phyloP scores from a whole-genome alignment of 2,329 filamentous ascomycete species.

The Neofusicoccum umdonicola region DNA sequence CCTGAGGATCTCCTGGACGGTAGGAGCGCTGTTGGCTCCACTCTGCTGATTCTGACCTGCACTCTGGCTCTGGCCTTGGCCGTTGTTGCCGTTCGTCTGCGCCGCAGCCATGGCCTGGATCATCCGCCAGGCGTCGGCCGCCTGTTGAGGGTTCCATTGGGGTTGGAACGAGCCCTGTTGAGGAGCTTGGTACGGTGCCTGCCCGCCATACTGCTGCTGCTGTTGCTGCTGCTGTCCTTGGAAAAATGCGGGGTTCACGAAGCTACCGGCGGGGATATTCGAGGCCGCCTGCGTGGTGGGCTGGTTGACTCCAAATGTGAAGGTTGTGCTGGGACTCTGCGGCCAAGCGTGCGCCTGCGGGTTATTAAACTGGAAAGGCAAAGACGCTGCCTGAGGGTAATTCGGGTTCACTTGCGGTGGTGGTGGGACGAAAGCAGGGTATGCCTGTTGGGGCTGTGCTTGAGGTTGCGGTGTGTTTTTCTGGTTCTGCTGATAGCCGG shows the following conservation, averaged over 20 bases:
- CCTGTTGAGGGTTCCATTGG: conserved; percentile 9
- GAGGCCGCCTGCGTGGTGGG: conserved; percentile 18
- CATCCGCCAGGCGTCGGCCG: conserved; percentile 11
- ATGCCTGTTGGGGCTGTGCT: not conserved
- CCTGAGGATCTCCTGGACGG: conserved; percentile 6
- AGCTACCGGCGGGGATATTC: conserved; percentile 26
- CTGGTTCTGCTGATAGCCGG: not conserved
- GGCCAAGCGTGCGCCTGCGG: conserved; percentile 18
- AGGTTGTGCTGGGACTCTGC: conserved; percentile 2
- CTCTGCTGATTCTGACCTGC: not conserved
- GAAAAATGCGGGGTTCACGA: conserved; percentile 34
- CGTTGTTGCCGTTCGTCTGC: not conserved
- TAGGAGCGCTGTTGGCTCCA: not conserved
- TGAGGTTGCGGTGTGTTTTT: not conserved
- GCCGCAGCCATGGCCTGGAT: conserved; percentile 16
- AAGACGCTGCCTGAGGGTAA: not conserved
- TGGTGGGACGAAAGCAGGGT: not conserved
- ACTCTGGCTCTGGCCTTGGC: not conserved
- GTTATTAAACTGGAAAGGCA: conserved; percentile 15
- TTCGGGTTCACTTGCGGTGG: not conserved
- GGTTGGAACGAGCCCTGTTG: not conserved
- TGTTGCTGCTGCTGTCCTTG: conserved; percentile 21
- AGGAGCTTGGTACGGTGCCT: conserved; percentile 2
- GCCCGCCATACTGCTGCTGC: conserved; percentile 1
- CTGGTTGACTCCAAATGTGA: conserved; percentile 9